Percentiles rank a stretch among this genome's conserved stretches.
These are phyloP conservation scores for Aspergillus ochraceus DNA, from an alignment of 2,329 filamentous ascomycete genomes.

Conservation along the genomic window DNA sequence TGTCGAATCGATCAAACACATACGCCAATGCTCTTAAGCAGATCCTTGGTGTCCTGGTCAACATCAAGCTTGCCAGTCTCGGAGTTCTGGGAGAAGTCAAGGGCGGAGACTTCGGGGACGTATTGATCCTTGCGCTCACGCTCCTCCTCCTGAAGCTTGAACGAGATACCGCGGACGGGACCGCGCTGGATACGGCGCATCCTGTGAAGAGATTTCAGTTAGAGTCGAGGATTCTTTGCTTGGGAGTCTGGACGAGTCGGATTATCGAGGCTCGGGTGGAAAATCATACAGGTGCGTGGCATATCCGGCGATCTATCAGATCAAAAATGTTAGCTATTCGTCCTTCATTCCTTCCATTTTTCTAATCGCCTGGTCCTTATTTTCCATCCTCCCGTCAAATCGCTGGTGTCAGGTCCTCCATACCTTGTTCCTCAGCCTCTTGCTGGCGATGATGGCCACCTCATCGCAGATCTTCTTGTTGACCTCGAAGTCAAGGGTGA, in stretches of 20 bases:
- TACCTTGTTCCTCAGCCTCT: constrained; percentile 99
- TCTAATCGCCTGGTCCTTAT: too few relatives aligned
- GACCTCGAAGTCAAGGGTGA: constrained; percentile 99
- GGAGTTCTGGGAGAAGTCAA: constrained; percentile 87
- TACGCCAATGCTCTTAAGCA: constrained; percentile 98
- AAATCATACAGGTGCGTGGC: constrained; percentile 71
- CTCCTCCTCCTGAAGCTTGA: constrained; percentile 99
- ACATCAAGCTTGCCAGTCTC: constrained; percentile 93
- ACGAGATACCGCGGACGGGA: constrained; percentile 99
- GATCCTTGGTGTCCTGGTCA: constrained; percentile 96
- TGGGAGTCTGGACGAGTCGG: background rate
- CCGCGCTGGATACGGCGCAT: constrained; percentile 99
- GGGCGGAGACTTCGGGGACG: constrained; percentile 96
- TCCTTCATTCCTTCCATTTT: background rate
- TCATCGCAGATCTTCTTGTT: constrained; percentile 99
- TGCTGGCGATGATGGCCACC: constrained; percentile 98
- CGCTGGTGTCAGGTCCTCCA: constrained; percentile 15
- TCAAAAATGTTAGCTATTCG: background rate
- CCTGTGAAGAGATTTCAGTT: constrained; percentile 20
- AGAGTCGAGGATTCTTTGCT: background rate
- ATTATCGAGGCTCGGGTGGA: background rate
- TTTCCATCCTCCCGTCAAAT: background rate
- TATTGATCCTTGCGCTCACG: constrained; percentile 99
- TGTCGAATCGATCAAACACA: constrained; percentile 46
- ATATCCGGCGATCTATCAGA: constrained; percentile 84